Evolutionary conservation across 192 early-diverging fungal genomes (phyloP), one percentile per base, ranked within the genome.

Genomic region (Chytriomyces confervae): DNA sequence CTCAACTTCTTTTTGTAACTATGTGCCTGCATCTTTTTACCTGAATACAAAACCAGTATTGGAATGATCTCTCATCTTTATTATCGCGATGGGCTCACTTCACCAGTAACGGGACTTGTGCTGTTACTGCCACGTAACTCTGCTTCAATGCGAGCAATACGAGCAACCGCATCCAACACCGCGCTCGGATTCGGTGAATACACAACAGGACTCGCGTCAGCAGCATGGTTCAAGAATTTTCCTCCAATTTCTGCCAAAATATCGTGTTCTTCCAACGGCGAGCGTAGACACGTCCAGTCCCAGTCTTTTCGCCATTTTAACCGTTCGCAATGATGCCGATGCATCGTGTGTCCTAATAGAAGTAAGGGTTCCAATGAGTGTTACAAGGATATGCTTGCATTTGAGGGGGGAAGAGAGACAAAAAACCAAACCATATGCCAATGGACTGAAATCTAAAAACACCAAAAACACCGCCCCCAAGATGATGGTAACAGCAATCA

Each of bases 251-350:
- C 24, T 27, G 69, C n/a, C 69, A 72, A 36, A 50, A 72, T 20
- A 50, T 72, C 68, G 51, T 78, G 66, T 7, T 10, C 13, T 10
- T 69, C 68, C 11, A 71, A 66, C 36, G 60, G 66, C 6, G 67
- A 72, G 27, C 45, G 57, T 0, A 61, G 9, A 83, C 94, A 95
- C 77, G 91, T 88, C 72, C 89, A 95, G 81, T 94, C 93, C 96
- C 96, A 98, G 0, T 87, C 85, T 1, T 70, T 83, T 60, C 92
- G 71, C 92, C 92, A 90, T 60, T 95, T 97, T 63, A 93, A 83
- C 16, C 85, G 80, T 76, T 92, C 78, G 82, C 97, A 98, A 10
- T 88, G 81, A 18, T 85, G 77, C 44, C 62, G 64, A 36, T 68
- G 68, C 50, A 48, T 47, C 48, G 47, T 16, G 61, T 18, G 62